Conservation (phyloP, 2,329 filamentous ascomycete genomes). For the Colletotrichum simmondsii region DNA sequence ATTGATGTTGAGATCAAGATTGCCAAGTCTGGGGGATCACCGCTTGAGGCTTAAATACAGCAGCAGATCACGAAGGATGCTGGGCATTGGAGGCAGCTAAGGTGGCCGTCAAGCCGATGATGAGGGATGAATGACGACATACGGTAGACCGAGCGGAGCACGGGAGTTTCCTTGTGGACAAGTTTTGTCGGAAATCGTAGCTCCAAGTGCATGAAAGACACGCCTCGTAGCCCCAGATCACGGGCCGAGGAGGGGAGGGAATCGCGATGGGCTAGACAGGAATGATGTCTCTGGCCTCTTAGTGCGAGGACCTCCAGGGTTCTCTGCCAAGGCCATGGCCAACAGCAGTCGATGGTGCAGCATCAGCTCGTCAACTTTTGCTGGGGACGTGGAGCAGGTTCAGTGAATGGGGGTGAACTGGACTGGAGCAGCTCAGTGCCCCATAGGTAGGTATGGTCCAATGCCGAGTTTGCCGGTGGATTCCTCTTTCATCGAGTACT, state of each 20-base stretch:
- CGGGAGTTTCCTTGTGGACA: not conserved
- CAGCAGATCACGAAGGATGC: not conserved
- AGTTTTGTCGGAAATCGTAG: not conserved
- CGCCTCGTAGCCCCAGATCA: not conserved
- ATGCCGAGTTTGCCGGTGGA: constrained; percentile 31
- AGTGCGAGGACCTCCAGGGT: constrained; percentile 2
- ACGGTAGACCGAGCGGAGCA: constrained; percentile 9
- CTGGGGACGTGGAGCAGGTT: constrained; percentile 3
- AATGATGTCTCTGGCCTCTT: not conserved
- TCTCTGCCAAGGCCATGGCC: constrained; percentile 26
- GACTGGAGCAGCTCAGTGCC: not conserved
- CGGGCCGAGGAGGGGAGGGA: constrained; percentile 20
- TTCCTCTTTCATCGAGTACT: not conserved
- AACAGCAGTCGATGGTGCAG: not conserved
- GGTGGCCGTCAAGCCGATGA: not conserved
- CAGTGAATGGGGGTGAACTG: not conserved
- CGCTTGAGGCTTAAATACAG: constrained; percentile 25
- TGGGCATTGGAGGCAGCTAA: not conserved
- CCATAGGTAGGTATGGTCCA: not conserved
- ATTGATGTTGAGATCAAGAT: not conserved
- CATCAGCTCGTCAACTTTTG: not conserved
- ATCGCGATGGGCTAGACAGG: constrained; percentile 10
- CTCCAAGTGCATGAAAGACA: constrained; percentile 5
- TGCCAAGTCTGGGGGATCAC: constrained; percentile 4
- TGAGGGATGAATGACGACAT: constrained; percentile 34